A percentile compares a stretch with the other conserved stretches of the same genome.
These are phyloP conservation scores for Lyophyllum decastes DNA, from an alignment of 768 basidiomycete genomes.

Conservation along the genomic window DNA sequence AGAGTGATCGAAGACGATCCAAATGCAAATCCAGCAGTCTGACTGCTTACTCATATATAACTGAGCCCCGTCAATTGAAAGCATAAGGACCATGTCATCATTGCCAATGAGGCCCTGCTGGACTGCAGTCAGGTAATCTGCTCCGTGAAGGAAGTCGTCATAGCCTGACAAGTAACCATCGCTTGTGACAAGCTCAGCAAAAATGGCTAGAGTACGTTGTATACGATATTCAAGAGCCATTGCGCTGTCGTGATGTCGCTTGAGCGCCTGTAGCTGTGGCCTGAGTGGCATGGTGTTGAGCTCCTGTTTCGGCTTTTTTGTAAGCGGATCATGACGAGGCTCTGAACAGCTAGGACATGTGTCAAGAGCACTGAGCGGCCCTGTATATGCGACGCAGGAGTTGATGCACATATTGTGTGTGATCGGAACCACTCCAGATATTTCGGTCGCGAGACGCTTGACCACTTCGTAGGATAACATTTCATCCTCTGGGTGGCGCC, in stretches of 20 bases:
- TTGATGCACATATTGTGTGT: too few species aligned
- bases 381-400: too few species aligned
- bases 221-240: slow-evolving; percentile 25
- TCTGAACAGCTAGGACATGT: too few species aligned
- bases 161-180: slow-evolving; percentile 23
- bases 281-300: slow-evolving; percentile 43
- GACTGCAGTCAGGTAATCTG: slow-evolving; percentile 27
- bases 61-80: slow-evolving; percentile 45
- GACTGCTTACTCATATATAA: slow-evolving; percentile 42
- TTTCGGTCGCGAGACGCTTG: too few species aligned
- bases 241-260: slow-evolving; percentile 23
- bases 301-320: too few species aligned
- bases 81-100: slow-evolving; percentile 34
- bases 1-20: slow-evolving; percentile 29
- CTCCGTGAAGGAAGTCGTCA: slow-evolving; percentile 32
- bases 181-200: not conserved
- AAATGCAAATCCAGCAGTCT: slow-evolving; percentile 44
- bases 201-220: slow-evolving; percentile 7
- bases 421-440: too few species aligned
- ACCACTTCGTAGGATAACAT: too few species aligned
- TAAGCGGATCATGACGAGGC: too few species aligned
- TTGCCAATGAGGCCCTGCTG: slow-evolving; percentile 10
- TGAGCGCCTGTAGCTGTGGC: slow-evolving; percentile 40
- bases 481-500: too few species aligned
- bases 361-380: too few species aligned